These are phyloP conservation scores for Samsoniella hepiali DNA, from an alignment of 2,329 filamentous ascomycete genomes.

Conservation along the genomic window DNA sequence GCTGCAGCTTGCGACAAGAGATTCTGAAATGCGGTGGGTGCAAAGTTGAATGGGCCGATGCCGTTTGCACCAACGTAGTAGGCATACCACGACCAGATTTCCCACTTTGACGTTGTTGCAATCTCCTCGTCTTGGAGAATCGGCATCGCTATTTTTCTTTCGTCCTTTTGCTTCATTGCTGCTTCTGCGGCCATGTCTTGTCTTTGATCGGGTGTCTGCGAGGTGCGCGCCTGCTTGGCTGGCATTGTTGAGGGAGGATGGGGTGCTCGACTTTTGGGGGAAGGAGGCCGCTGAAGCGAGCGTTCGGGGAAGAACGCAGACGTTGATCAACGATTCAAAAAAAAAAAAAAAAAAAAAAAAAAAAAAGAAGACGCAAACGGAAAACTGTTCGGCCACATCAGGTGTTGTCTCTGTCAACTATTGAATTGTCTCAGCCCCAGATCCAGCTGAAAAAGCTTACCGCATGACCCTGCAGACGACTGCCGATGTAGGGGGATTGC, in stretches of 20 bases:
- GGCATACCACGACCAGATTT: constrained; percentile 23
- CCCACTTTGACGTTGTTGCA: constrained; percentile 9
- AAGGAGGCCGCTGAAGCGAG: too few species aligned
- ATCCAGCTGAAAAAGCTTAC: too few species aligned
- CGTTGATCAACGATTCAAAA: too few species aligned
- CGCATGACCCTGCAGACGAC: too few species aligned
- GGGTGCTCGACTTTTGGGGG: not conserved
- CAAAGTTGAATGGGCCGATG: constrained; percentile 28
- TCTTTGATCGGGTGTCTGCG: not conserved
- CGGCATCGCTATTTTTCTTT: not conserved
- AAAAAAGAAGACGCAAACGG: too few species aligned
- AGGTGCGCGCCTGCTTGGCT: not conserved
- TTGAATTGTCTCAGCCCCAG: too few species aligned
- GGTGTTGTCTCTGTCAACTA: too few species aligned
- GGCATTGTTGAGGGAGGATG: not conserved
- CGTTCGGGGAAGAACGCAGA: too few species aligned
- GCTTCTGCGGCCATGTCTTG: not conserved
- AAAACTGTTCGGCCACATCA: too few species aligned
- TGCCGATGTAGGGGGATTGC: too few species aligned
- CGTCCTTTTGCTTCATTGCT: too few species aligned
- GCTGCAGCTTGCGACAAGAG: constrained; percentile 33
- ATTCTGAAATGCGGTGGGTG: constrained; percentile 21
- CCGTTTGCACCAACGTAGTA: constrained; percentile 69
- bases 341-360: too few species aligned
- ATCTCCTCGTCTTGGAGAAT: not conserved